Conservation (phyloP, 345 rosid genomes). For the Psidium friedrichsthalianum region DNA sequence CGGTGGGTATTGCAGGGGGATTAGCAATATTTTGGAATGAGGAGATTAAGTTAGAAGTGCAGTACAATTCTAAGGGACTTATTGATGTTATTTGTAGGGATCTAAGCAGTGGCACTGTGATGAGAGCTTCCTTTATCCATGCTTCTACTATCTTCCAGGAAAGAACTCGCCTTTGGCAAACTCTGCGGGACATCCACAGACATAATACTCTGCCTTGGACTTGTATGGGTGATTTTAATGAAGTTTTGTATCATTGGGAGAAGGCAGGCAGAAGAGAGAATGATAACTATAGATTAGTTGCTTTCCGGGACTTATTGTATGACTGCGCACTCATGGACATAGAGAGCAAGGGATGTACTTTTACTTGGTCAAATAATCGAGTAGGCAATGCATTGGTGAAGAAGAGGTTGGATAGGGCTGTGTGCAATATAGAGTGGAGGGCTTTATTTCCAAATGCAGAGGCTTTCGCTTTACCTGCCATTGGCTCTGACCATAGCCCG, state of each 20-base stretch:
- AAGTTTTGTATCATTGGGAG: background rate
- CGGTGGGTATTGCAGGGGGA: background rate
- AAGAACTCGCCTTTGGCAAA: background rate
- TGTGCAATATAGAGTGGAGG: background rate
- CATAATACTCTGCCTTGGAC: background rate
- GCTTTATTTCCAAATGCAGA: background rate
- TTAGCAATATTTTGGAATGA: background rate
- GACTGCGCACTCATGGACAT: background rate
- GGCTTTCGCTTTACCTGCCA: background rate
- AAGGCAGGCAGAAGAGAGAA: fast-evolving
- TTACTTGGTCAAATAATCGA: background rate
- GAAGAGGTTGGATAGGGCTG: background rate
- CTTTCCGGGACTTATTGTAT: background rate
- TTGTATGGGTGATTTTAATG: background rate
- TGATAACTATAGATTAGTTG: background rate
- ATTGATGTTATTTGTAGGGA: background rate
- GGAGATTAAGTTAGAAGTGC: background rate
- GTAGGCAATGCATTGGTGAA: background rate
- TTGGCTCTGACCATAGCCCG: too few relatives aligned
- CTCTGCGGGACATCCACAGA: background rate
- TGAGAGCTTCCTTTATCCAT: background rate
- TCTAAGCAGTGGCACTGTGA: background rate
- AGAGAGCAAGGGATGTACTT: background rate
- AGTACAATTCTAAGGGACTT: fast-evolving
- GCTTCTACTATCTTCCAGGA: background rate